Evolutionary conservation across 2,329 filamentous ascomycete species (phyloP).

Genomic region (Cercospora zeae-maydis): DNA sequence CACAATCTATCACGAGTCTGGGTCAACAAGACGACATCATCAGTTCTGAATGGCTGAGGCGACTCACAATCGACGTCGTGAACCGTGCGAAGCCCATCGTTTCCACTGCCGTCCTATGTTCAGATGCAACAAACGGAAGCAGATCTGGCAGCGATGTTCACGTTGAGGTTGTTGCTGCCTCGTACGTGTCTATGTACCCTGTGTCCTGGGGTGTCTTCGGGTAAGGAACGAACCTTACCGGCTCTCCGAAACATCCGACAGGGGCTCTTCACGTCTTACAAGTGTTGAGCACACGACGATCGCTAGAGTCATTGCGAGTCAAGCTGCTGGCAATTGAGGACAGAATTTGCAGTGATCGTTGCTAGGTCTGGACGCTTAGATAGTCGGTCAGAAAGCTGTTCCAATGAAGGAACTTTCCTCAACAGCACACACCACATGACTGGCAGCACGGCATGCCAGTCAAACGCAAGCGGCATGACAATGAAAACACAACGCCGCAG

Average conservation of each 20-base stretch:
- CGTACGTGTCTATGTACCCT: not conserved
- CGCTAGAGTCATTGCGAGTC: not conserved
- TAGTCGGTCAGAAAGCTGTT: too few relatives aligned
- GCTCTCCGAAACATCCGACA: not conserved
- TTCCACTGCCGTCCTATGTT: not conserved
- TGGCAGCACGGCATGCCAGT: too few relatives aligned
- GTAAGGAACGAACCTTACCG: not conserved
- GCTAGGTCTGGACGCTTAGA: too few relatives aligned
- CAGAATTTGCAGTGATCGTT: not conserved
- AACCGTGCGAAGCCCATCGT: not conserved
- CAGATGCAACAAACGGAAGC: not conserved
- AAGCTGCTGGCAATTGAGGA: not conserved
- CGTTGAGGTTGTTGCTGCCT: not conserved
- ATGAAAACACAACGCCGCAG: too few relatives aligned
- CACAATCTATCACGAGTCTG: slow-evolving; percentile 4
- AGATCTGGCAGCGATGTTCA: not conserved
- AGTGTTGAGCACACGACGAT: too few relatives aligned
- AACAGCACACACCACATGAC: too few relatives aligned
- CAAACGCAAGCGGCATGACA: too few relatives aligned
- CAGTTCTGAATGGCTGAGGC: not conserved
- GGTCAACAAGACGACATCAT: not conserved
- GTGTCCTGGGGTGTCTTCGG: not conserved
- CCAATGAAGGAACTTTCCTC: too few relatives aligned
- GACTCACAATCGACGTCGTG: not conserved
- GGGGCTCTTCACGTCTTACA: not conserved